Base-by-base conservation (phyloP, 2,329 filamentous ascomycete genomes). In the Exophiala phaeomuriformis region DNA sequence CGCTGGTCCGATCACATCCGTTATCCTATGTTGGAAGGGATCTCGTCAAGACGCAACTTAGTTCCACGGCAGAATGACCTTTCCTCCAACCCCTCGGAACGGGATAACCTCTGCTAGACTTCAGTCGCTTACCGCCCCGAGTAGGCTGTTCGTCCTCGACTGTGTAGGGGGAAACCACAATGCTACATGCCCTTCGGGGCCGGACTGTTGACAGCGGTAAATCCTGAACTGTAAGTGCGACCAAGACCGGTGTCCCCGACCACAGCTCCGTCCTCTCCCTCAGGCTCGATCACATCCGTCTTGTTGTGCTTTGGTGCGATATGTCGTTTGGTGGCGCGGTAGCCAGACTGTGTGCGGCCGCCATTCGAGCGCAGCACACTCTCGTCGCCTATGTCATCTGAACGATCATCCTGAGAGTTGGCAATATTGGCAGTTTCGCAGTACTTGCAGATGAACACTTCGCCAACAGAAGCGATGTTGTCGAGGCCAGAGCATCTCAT, bases 401-500 rank as follows among this genome's bases (percentile, higher is more conserved):
- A 41, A 28, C 32, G 10, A 42, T 32, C 33, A 8, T 51, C n/a
- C 8, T 46, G 28, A 2, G 41, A 45, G 30, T 35, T 12, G 10
- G 27, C 33, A 37, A 42, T 10, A 27, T 5, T 9, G 6, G 31
- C 28, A 10, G 8, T 42, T 12, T 32, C 40, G 49, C 58, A 61
- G 45, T 58, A 49, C 27, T 46, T 28, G 47, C 58, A 61, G n/a
- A 49, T 27, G 47, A 49, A 61, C 1, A 43, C 28, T 27, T 59
- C 49, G 9, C 12, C 19, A 7, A 35, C 48, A n/a, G 27, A 31
- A 4, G 52, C 49, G n/a, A 59, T 33, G n/a, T 51, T 36, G 8
- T 50, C 28, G 12, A 59, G 58, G 9, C 46, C 54, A 5, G 58
- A 51, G 36, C 58, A 61, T 32, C 37, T 42, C 45, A 59, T 37